Evolutionary conservation across 2,329 filamentous ascomycete species (phyloP).

Genomic region (Fusarium burgessii): DNA sequence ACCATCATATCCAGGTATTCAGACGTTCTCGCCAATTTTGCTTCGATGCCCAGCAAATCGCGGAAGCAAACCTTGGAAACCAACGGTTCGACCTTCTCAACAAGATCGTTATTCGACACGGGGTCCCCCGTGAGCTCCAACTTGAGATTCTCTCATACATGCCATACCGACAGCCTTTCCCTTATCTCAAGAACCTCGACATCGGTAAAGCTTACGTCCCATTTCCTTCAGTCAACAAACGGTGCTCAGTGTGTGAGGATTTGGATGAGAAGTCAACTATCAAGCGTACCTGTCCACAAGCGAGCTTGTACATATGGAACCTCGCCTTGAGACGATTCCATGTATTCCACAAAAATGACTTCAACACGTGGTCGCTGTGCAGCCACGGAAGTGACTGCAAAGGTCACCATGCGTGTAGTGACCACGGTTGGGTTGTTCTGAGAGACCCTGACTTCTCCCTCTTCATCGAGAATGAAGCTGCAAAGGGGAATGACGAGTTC

Average conservation of each 20-base stretch:
- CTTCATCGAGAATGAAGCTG: not conserved
- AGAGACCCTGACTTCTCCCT: not conserved
- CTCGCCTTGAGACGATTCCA: constrained; percentile 13
- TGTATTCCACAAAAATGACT: not conserved
- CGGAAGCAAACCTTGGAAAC: not conserved
- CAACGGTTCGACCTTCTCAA: not conserved
- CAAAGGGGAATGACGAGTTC: not conserved
- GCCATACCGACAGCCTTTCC: not conserved
- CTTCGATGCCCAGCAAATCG: constrained; percentile 8
- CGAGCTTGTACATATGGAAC: constrained; percentile 1
- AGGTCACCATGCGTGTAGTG: not conserved
- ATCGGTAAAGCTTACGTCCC: not conserved
- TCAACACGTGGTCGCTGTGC: not conserved
- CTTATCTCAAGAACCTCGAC: constrained; percentile 12
- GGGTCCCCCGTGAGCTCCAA: constrained; percentile 5
- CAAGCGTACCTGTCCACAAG: not conserved
- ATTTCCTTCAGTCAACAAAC: not conserved
- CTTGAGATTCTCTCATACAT: not conserved
- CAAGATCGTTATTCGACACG: accelerated
- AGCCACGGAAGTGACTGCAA: not conserved
- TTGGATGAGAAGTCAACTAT: accelerated
- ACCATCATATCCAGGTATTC: not conserved
- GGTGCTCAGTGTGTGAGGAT: not conserved
- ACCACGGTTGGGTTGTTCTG: not conserved
- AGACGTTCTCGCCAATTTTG: constrained; percentile 21